A percentile compares a stretch with the other conserved stretches of the same genome.
These are phyloP conservation scores for Beauveria varroae DNA, from an alignment of 2,329 filamentous ascomycete genomes.

Conservation along the genomic window DNA sequence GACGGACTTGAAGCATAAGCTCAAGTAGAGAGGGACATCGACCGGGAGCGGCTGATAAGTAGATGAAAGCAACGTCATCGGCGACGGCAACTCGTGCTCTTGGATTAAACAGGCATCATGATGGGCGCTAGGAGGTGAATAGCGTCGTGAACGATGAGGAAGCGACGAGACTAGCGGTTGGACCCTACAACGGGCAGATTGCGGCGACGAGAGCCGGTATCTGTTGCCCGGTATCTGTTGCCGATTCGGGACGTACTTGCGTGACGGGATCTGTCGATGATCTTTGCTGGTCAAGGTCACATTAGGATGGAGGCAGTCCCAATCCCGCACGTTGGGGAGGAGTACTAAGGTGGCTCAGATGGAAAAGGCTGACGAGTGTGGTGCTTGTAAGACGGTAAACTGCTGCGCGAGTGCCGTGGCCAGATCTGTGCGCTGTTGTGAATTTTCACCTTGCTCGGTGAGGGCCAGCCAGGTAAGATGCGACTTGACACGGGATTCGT, in stretches of 20 bases:
- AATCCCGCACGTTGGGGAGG: background rate
- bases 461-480: too few species aligned
- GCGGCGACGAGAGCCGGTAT: background rate
- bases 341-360: constrained; percentile 1
- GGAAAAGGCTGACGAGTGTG: background rate
- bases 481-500: too few species aligned
- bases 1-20: constrained; percentile 1
- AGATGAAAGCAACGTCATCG: background rate
- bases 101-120: background rate
- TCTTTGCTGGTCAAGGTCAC: background rate
- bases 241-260: background rate
- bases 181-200: background rate
- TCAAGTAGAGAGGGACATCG: background rate
- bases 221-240: constrained; percentile 1
- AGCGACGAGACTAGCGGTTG: background rate
- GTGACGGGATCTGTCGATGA: constrained; percentile 4
- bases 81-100: background rate
- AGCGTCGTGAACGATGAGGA: background rate
- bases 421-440: too few species aligned
- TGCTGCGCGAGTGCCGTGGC: too few species aligned
- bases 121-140: background rate
- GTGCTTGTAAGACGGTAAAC: too few species aligned
- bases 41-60: background rate
- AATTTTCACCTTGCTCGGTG: too few species aligned
- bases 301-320: background rate